Evolutionary conservation across 1,284 basidiomycete species (phyloP), one percentile per base, ranked within the genome.

Genomic region (Trametes sp.): DNA sequence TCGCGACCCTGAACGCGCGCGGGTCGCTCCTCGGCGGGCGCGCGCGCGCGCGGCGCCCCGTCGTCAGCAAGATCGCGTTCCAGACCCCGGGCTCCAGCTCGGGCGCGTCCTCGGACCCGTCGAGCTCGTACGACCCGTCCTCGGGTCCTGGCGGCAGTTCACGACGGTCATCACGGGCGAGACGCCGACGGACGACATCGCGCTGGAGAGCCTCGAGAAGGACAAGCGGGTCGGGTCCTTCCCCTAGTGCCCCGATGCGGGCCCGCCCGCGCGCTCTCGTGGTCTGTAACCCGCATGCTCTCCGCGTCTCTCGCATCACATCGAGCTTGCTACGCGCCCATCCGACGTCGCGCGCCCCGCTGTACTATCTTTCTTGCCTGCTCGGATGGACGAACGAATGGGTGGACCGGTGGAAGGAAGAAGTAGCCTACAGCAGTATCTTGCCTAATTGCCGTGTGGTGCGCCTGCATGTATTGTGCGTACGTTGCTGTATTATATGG

Each of bases 1-100:
- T 66, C 38, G 64, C 64, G 28, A 63, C 59, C 10, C 59, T 66
- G 28, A 66, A 66, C 58, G 61, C 64, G 19, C 63, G 60, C 53
- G 49, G 57, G 16, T 61, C 59, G 7, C 54, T 64, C 8, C 58
- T 60, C 35, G 58, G 50, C 14, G 35, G 49, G 11, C 51, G 52
- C 7, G 19, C 38, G 19, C 21, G 23, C 19, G 10, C 36, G 24
- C 52, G 26, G 11, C 36, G 52, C 8, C 24, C 52, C 44, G 52
- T 23, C 33, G 44, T 54, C 45, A 60, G 46, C 52, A 60, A 60
- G 29, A 54, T 60, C 36, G 33, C 51, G 52, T 54, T 60, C 44
- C 52, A 29, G 2, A 44, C 45, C 46, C 59, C 59, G 28, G 54
- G 45, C 45, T 36, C 53, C 35, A 54, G 52, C 8, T 49, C 59